Percentiles rank a stretch among this genome's conserved stretches.
These are phyloP conservation scores for Penicillium psychrosexuale DNA, from an alignment of 2,329 filamentous ascomycete genomes.

Conservation along the genomic window DNA sequence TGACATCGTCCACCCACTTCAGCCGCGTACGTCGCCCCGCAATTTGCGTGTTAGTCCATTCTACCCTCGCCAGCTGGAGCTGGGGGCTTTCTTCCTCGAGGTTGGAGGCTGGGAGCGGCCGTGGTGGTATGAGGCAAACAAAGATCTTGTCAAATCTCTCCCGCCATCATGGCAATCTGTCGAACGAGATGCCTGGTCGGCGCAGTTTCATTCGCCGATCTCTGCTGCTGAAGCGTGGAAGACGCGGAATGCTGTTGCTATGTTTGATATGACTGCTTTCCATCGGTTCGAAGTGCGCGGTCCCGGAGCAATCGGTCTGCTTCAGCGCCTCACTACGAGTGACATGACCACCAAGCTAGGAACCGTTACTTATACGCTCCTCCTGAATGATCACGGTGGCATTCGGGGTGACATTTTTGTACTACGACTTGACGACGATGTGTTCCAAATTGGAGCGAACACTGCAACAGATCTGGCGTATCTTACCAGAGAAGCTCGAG, in stretches of 20 bases:
- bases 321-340: constrained; percentile 48
- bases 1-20: constrained; percentile 61
- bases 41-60: constrained; percentile 60
- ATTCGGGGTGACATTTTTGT: constrained; percentile 59
- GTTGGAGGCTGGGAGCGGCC: constrained; percentile 62
- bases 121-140: constrained; percentile 60
- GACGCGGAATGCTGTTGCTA: constrained; percentile 59
- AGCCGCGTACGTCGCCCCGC: constrained; percentile 56
- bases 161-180: constrained; percentile 55
- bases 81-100: constrained; percentile 54
- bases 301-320: constrained; percentile 54
- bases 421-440: constrained; percentile 49
- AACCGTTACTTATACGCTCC: constrained; percentile 55
- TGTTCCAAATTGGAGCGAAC: constrained; percentile 55
- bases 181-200: constrained; percentile 59
- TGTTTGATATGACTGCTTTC: constrained; percentile 63
- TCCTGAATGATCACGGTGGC: constrained; percentile 54
- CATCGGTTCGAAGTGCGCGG: constrained; percentile 58
- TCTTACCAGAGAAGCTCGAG: constrained; percentile 52
- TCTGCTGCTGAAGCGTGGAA: constrained; percentile 62
- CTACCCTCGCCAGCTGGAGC: constrained; percentile 52
- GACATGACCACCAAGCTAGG: constrained; percentile 48
- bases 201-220: constrained; percentile 56
- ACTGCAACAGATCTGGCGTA: constrained; percentile 55
- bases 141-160: constrained; percentile 49